Conservation (phyloP, 2,329 filamentous ascomycete genomes). For the Scytalidium lignicola region DNA sequence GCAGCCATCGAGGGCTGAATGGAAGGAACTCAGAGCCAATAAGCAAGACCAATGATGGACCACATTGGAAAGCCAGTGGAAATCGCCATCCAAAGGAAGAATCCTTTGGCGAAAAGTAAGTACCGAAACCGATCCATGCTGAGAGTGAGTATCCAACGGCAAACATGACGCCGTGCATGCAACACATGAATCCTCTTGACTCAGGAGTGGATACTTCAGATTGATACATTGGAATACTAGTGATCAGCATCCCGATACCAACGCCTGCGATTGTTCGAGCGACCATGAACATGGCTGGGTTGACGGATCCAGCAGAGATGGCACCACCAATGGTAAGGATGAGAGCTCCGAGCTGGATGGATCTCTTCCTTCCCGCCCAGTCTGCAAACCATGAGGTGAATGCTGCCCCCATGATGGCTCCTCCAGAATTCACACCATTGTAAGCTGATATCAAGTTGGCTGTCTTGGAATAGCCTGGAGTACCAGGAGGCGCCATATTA, state of each 20-base stretch:
- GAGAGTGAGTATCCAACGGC: slow-evolving; percentile 16
- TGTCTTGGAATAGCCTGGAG: slow-evolving; percentile 24
- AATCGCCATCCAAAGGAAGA: slow-evolving; percentile 24
- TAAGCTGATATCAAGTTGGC: slow-evolving; percentile 37
- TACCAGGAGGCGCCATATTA: slow-evolving; percentile 30
- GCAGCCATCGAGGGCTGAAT: slow-evolving; percentile 51
- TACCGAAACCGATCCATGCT: neutral
- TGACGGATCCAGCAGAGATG: slow-evolving; percentile 25
- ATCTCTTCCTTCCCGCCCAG: slow-evolving; percentile 23
- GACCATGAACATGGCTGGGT: slow-evolving; percentile 37
- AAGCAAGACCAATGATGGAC: slow-evolving; percentile 44
- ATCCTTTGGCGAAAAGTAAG: neutral
- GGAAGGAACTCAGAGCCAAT: slow-evolving; percentile 57
- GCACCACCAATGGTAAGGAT: slow-evolving; percentile 24
- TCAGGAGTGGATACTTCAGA: slow-evolving; percentile 37
- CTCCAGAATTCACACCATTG: slow-evolving; percentile 36
- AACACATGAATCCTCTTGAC: slow-evolving; percentile 22
- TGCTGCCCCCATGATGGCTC: slow-evolving; percentile 29
- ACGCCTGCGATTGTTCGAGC: slow-evolving; percentile 59
- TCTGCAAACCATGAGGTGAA: slow-evolving; percentile 29
- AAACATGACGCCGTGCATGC: slow-evolving; percentile 18
- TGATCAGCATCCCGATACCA: slow-evolving; percentile 59
- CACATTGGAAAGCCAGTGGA: slow-evolving; percentile 49
- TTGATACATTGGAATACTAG: slow-evolving; percentile 64
- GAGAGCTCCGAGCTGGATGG: slow-evolving; percentile 24